phyloP scores from a whole-genome alignment of 441 rosid species.

The Eugenia klotzschiana region DNA sequence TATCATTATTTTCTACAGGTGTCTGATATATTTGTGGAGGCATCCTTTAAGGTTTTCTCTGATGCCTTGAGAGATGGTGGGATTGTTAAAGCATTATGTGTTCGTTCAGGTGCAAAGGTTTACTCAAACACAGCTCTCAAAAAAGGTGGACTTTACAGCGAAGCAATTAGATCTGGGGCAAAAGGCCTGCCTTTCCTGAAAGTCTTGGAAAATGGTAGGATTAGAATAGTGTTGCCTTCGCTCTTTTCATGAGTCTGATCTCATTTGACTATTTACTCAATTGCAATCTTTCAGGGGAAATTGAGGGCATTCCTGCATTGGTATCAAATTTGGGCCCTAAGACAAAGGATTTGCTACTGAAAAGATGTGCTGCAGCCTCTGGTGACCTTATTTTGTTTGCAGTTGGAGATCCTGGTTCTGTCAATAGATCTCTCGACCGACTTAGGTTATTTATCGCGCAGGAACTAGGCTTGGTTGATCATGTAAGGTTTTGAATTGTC shows the following conservation, averaged over 20 bases:
- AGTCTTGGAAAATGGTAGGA: conserved; percentile 70
- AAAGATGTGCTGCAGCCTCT: conserved; percentile 51
- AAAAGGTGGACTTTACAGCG: conserved; percentile 70
- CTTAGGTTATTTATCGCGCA: conserved; percentile 58
- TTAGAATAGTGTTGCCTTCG: background rate
- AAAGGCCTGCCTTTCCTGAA: conserved; percentile 88
- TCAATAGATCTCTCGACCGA: conserved; percentile 64
- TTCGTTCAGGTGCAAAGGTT: conserved; percentile 60
- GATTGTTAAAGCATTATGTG: conserved; percentile 56
- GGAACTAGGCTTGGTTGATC: conserved; percentile 59
- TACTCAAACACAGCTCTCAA: conserved; percentile 82
- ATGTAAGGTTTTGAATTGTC: conserved; percentile 32
- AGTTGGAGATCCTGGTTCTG: conserved; percentile 59
- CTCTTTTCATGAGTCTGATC: background rate
- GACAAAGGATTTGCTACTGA: conserved; percentile 31
- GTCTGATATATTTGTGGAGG: conserved; percentile 46
- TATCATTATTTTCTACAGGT: conserved; percentile 43
- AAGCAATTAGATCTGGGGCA: conserved; percentile 84
- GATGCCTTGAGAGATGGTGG: conserved; percentile 66
- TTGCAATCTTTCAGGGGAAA: conserved; percentile 25
- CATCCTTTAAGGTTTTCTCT: conserved; percentile 64
- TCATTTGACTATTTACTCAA: background rate
- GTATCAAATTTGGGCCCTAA: conserved; percentile 49
- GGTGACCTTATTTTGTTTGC: conserved; percentile 91
- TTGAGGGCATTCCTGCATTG: conserved; percentile 76